Evolutionary conservation across 2,329 filamentous ascomycete species (phyloP).

Genomic region (Talaromyces albobiverticillius): DNA sequence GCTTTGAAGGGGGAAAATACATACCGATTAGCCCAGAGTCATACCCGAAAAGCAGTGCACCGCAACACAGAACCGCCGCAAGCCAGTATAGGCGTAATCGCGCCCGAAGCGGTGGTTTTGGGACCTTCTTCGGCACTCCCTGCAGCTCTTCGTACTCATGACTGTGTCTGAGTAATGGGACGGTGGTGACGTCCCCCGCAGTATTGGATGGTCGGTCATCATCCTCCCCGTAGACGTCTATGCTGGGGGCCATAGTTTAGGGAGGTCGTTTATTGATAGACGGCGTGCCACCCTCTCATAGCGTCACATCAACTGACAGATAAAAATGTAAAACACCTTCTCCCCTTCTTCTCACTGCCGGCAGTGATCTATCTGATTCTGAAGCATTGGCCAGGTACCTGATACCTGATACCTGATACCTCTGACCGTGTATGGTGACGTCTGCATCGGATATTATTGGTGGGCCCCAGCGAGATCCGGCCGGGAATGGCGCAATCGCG

Average conservation of each 20-base stretch:
- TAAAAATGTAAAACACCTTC: too few relatives aligned
- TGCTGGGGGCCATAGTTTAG: not conserved
- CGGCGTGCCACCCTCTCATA: too few relatives aligned
- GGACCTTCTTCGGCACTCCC: not conserved
- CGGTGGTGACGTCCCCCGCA: not conserved
- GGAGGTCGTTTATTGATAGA: not conserved
- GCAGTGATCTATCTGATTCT: too few relatives aligned
- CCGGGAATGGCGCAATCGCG: not conserved
- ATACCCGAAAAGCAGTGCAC: constrained; percentile 46
- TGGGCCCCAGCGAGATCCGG: not conserved
- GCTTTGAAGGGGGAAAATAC: too few relatives aligned
- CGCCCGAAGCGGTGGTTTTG: constrained; percentile 27
- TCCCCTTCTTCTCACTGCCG: too few relatives aligned
- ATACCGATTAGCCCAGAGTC: constrained; percentile 44
- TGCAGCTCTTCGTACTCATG: not conserved
- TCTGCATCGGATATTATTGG: not conserved
- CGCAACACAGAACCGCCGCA: constrained; percentile 51
- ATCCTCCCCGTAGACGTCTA: not conserved
- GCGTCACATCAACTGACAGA: too few relatives aligned
- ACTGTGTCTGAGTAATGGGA: constrained; percentile 2
- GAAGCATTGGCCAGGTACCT: too few relatives aligned
- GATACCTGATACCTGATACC: too few relatives aligned
- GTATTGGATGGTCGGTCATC: not conserved
- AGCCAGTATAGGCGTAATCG: constrained; percentile 52
- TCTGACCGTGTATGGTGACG: not conserved